Conservation (phyloP, 495 filamentous ascomycete genomes). For the Tuber melanosporum region DNA sequence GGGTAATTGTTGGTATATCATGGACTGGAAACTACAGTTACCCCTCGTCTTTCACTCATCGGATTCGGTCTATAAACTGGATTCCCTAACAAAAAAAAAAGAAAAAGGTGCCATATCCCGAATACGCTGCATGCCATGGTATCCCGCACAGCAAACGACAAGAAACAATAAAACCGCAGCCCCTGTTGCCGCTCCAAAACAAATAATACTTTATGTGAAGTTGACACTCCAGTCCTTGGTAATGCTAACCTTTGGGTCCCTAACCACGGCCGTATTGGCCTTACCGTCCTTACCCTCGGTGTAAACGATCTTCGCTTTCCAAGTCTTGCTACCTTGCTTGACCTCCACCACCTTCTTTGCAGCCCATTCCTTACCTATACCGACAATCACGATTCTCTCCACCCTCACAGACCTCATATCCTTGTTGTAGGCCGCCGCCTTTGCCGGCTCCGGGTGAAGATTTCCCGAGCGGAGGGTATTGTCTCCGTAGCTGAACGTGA, state of each 20-base stretch:
- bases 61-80: not conserved
- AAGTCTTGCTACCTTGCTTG: slow-evolving; percentile 60
- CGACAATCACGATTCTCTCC: slow-evolving; percentile 75
- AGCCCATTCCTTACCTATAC: slow-evolving; percentile 66
- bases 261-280: slow-evolving; percentile 73
- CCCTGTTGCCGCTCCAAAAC: not conserved
- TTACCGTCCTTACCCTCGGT: slow-evolving; percentile 54
- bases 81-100: not conserved
- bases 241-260: slow-evolving; percentile 68
- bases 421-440: slow-evolving; percentile 62
- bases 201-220: slow-evolving; percentile 45
- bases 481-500: slow-evolving; percentile 53
- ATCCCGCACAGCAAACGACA: not conserved
- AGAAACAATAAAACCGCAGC: not conserved
- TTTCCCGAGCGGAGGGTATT: slow-evolving; percentile 51
- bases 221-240: slow-evolving; percentile 76
- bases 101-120: not conserved
- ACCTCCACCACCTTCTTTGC: slow-evolving; percentile 61
- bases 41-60: not conserved
- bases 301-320: slow-evolving; percentile 56
- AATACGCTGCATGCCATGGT: not conserved
- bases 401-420: slow-evolving; percentile 67
- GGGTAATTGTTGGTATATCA: slow-evolving; percentile 12
- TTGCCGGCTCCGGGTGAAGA: slow-evolving; percentile 53
- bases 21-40: not conserved